Evolutionary conservation across 495 filamentous ascomycete genomes (phyloP), one percentile per base, ranked within the genome.

Genomic region (Amniculicola lignicola): DNA sequence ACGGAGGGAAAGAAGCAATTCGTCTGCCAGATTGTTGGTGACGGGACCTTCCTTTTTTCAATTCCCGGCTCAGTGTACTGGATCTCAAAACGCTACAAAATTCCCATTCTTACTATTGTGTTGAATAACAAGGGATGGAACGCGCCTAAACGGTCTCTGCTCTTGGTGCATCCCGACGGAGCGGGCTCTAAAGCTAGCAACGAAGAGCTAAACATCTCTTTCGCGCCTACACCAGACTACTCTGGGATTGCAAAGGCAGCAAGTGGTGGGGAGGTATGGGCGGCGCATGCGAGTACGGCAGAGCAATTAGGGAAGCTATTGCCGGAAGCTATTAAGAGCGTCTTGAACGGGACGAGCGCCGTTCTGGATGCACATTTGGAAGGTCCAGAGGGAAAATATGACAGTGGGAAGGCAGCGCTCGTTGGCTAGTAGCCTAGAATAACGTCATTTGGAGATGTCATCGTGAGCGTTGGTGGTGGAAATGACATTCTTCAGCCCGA

Each of bases 11-110:
- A 86, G 68, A 82, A 83, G 27, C 88, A 88, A 62, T 95, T 97
- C 62, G 89, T 97, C 2, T 87, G 87, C 51, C 90, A 95, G 59
- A 86, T 97, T 38, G 92, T 96, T 1, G 92, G 92, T 15, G 92
- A 97, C 50, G 92, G 92, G 10, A 93, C 90, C 0, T 97, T 81
- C 69, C 76, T 97, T 3, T 97, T 97, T 51, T 64, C 82, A 19
- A 85, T 97, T 0, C 92, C 92, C 0, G 88, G 88, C 0, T 87
- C 82, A 19, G 90, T 96, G 16, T 96, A 96, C 72, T 97, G 92
- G 92, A 92, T 97, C 51, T 74, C 84, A 2, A 77, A 82, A 61
- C 81, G 91, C 14, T 97, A 97, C 68, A 81, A 83, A 18, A 92
- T 96, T 45, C 91, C 92, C 0, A 77, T 95, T 14, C 71, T 97